Conservation (phyloP, 495 filamentous ascomycete species). For the Podospora australis region DNA sequence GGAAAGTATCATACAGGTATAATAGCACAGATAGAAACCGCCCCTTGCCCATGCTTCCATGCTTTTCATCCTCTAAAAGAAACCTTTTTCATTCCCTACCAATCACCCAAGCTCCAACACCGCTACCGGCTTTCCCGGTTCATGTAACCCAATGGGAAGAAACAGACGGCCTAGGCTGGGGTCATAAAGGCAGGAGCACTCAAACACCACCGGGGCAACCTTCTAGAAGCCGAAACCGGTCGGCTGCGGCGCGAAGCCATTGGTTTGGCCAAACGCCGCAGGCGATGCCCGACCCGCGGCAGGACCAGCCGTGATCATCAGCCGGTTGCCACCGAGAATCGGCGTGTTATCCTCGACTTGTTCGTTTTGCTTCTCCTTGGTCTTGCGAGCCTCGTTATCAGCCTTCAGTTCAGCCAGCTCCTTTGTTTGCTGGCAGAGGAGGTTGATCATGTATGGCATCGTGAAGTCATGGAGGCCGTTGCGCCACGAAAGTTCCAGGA, state of each 20-base stretch:
- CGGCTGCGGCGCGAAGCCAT: constrained; percentile 73
- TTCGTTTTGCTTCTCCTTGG: constrained; percentile 75
- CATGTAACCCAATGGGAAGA: no score
- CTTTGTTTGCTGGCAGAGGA: constrained; percentile 81
- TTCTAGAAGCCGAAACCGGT: constrained; percentile 58
- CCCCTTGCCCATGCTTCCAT: no score
- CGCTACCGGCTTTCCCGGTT: no score
- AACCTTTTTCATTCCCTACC: no score
- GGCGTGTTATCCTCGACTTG: constrained; percentile 88
- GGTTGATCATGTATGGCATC: constrained; percentile 99
- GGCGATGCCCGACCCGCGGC: constrained; percentile 46
- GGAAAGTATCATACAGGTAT: no score
- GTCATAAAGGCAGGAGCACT: constrained; percentile 21
- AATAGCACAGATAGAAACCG: no score
- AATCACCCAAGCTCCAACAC: no score
- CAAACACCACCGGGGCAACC: constrained; percentile 18
- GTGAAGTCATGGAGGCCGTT: constrained; percentile 92
- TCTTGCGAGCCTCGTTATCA: constrained; percentile 96
- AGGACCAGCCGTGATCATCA: constrained; percentile 97
- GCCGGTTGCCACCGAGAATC: constrained; percentile 82
- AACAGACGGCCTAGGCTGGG: constrained; percentile 13
- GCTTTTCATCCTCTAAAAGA: no score
- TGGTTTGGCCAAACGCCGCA: constrained; percentile 63
- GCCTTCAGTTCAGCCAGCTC: constrained; percentile 81
- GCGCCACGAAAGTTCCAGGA: constrained; percentile 97